These are phyloP conservation scores for Lecanicillium sp. DNA, from an alignment of 2,329 filamentous ascomycete species.

Conservation along the genomic window DNA sequence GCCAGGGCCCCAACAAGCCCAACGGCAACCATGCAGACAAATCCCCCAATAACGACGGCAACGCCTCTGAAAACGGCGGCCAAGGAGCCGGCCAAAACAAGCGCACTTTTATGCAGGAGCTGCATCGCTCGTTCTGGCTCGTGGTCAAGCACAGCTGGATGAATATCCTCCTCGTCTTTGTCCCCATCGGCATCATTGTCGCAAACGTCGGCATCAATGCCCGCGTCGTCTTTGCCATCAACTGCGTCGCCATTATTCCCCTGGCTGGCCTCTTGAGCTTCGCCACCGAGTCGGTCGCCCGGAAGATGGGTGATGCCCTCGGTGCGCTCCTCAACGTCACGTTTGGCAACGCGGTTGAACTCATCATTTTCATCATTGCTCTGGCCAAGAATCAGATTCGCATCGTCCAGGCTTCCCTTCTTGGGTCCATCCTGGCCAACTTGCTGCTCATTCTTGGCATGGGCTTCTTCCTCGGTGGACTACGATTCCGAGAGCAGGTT, in stretches of 20 bases:
- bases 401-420: constrained; percentile 82
- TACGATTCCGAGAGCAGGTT: constrained; percentile 75
- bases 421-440: constrained; percentile 86
- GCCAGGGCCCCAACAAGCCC: constrained; percentile 19
- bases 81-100: constrained; percentile 24
- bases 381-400: constrained; percentile 66
- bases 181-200: constrained; percentile 67
- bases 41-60: constrained; percentile 20
- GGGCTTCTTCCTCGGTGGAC: constrained; percentile 79
- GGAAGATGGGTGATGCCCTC: constrained; percentile 63
- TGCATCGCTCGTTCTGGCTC: constrained; percentile 44
- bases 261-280: constrained; percentile 64
- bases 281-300: constrained; percentile 69
- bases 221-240: constrained; percentile 63
- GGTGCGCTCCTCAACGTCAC: constrained; percentile 70
- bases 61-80: constrained; percentile 12
- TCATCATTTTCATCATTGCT: constrained; percentile 53
- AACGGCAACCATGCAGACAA: constrained; percentile 14
- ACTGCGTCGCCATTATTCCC: constrained; percentile 68
- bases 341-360: constrained; percentile 71
- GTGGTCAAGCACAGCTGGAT: constrained; percentile 66
- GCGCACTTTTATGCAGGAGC: constrained; percentile 38
- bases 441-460: constrained; percentile 84
- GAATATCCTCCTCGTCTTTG: constrained; percentile 70
- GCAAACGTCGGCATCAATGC: constrained; percentile 48